Evolutionary conservation across 2,329 filamentous ascomycete genomes (phyloP).

Genomic region (Sordariomycetes sp.): DNA sequence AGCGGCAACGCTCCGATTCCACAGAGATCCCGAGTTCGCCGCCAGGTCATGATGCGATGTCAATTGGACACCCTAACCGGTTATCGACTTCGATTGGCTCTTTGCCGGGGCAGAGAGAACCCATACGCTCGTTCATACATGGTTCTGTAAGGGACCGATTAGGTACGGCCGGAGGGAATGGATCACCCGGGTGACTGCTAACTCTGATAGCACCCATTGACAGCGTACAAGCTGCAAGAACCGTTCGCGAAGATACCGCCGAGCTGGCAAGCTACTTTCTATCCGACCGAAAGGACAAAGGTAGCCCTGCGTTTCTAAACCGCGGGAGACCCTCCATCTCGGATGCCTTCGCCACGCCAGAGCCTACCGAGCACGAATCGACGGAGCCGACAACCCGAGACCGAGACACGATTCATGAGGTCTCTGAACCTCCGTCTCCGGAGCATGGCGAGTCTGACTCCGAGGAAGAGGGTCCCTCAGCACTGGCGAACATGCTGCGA

Average conservation of each 20-base stretch:
- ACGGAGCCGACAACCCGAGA: slow-evolving; percentile 6
- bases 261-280: slow-evolving; percentile 79
- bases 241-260: slow-evolving; percentile 77
- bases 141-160: slow-evolving; percentile 51
- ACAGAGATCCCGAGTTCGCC: slow-evolving; percentile 16
- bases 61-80: slow-evolving; percentile 10
- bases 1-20: slow-evolving; percentile 7
- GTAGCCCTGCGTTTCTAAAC: slow-evolving; percentile 36
- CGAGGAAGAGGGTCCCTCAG: slow-evolving; percentile 25
- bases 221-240: slow-evolving; percentile 64
- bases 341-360: slow-evolving; percentile 12
- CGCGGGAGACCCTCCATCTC: slow-evolving; percentile 18
- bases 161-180: slow-evolving; percentile 31
- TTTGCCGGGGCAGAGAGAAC: slow-evolving; percentile 43
- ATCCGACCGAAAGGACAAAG: slow-evolving; percentile 45
- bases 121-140: slow-evolving; percentile 64
- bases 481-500: slow-evolving; percentile 33
- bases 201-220: slow-evolving; percentile 43
- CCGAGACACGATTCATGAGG: slow-evolving; percentile 49
- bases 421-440: slow-evolving; percentile 47
- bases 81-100: slow-evolving; percentile 31
- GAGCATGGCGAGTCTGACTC: background rate
- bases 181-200: background rate
- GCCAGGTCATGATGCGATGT: slow-evolving; percentile 2
- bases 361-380: slow-evolving; percentile 11